Evolutionary conservation across 768 basidiomycete species (phyloP).

Genomic region (Boletus barrowsii): DNA sequence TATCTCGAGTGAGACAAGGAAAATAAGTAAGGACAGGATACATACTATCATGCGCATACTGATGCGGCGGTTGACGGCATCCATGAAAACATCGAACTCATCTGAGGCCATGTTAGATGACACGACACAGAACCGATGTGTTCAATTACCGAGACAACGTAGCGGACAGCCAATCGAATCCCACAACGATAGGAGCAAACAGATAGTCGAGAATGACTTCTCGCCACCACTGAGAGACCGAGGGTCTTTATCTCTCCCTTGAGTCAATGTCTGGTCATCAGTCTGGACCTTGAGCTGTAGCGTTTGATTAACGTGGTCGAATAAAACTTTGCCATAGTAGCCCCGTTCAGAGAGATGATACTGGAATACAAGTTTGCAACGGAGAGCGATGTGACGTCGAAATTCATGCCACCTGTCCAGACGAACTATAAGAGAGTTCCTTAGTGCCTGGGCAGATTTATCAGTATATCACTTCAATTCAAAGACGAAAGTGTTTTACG

Average conservation of each 20-base stretch:
- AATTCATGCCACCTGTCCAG: constrained; percentile 81
- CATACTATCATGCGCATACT: constrained; percentile 94
- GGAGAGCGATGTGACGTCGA: constrained; percentile 82
- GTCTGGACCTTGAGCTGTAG: constrained; percentile 78
- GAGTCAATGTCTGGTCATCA: constrained; percentile 68
- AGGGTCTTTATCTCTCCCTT: constrained; percentile 77
- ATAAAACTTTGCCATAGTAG: constrained; percentile 85
- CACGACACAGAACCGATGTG: background rate
- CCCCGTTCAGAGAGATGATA: constrained; percentile 82
- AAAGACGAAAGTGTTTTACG: constrained; percentile 35
- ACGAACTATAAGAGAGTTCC: constrained; percentile 61
- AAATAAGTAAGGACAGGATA: background rate
- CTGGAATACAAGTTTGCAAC: constrained; percentile 80
- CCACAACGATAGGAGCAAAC: constrained; percentile 92
- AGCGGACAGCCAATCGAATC: constrained; percentile 93
- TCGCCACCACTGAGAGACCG: constrained; percentile 89
- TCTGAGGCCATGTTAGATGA: constrained; percentile 44
- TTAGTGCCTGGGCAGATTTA: constrained; percentile 51
- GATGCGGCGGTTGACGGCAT: constrained; percentile 85
- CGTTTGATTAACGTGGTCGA: constrained; percentile 69
- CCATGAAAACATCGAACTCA: constrained; percentile 99
- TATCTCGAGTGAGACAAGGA: constrained; percentile 28
- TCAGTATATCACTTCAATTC: constrained; percentile 5
- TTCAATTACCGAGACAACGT: constrained; percentile 73
- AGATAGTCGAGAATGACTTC: constrained; percentile 96